Base-by-base conservation (phyloP, 192 early-diverging fungal genomes). In the Coemansia aciculifera region DNA sequence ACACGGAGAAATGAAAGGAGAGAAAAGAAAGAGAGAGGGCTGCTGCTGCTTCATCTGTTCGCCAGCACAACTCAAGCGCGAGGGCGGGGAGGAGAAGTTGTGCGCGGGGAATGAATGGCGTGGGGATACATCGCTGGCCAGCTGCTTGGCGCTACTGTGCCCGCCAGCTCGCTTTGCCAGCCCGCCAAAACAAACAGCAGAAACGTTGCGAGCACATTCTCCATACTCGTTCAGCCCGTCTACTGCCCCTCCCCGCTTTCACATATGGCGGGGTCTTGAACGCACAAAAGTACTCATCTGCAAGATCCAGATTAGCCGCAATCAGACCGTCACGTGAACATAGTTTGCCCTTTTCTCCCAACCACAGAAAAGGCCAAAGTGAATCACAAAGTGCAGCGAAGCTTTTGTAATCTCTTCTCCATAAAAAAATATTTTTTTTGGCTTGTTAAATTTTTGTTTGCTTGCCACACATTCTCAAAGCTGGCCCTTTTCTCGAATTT, bases 201-300 rank as follows among this genome's bases (percentile, higher is more conserved):
- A 44, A 70, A 70, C 68, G 68, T 70, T 68, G 60, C 43, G 54
- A 15, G 19, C 36, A 29, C 68, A 61, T 62, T 71, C 62, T 71
- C 69, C 63, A 49, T 52, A 52, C 63, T 46, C n/a, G 62, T 51
- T 9, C 62, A 62, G 54, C 38, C 63, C 32, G 42, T 0, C 34
- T 54, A 48, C 69, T 64, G 63, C 51, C 42, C 10, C 29, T 64
- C 62, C 64, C 36, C 69, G 40, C 61, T 63, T 44, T 13, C 11
- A 23, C 24, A 54, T 27, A 13, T 54, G 48, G 51, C 27, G 51
- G 12, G 23, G 23, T 27, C 1, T 54, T 27, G 12, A 10, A 5
- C 48, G 19, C 56, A 82, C 77, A 68, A 70, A 71, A 48, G 76
- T 73, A 68, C 74, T 57, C 64, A 34, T 69, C 46, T 3, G 64